phyloP scores from a whole-genome alignment of 345 rosid genomes.

The Linum usitatissimum region DNA sequence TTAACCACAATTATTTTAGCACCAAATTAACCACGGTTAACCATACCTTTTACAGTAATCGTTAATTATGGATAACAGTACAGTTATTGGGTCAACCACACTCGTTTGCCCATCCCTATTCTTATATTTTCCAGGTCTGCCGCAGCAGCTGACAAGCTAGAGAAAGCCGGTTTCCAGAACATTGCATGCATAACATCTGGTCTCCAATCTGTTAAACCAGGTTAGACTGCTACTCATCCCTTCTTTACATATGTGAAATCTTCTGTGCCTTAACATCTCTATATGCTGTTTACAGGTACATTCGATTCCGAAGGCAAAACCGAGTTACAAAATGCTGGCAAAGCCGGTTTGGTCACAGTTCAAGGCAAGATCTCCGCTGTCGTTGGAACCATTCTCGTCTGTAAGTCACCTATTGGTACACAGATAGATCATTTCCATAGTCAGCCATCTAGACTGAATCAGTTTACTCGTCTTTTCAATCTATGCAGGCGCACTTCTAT shows the following conservation, averaged over 20 bases:
- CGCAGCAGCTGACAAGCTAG: constrained; percentile 68
- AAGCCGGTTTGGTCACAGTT: constrained; percentile 75
- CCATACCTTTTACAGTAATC: too few species aligned
- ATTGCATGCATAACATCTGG: constrained; percentile 83
- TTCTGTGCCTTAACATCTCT: neutral
- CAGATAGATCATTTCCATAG: neutral
- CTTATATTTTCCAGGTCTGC: constrained; percentile 49
- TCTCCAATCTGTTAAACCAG: constrained; percentile 77
- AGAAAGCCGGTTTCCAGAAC: constrained; percentile 59
- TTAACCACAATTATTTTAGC: too few species aligned
- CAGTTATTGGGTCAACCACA: too few species aligned
- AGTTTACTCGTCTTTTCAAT: neutral
- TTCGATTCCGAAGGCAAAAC: constrained; percentile 65
- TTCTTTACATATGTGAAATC: too few species aligned
- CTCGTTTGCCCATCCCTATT: neutral
- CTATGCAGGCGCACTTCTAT: constrained; percentile 72
- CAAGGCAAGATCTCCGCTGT: constrained; percentile 94
- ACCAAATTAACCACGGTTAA: too few species aligned
- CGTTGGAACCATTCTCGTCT: constrained; percentile 79
- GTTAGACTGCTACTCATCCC: constrained; percentile 18
- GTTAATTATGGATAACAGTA: too few species aligned
- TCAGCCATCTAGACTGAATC: neutral
- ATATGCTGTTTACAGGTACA: constrained; percentile 35
- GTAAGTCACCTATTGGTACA: constrained; percentile 32
- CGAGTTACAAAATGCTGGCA: constrained; percentile 75